Base-by-base conservation (phyloP, 176 grass and related monocot genomes). In the Aegilops bicornis region DNA sequence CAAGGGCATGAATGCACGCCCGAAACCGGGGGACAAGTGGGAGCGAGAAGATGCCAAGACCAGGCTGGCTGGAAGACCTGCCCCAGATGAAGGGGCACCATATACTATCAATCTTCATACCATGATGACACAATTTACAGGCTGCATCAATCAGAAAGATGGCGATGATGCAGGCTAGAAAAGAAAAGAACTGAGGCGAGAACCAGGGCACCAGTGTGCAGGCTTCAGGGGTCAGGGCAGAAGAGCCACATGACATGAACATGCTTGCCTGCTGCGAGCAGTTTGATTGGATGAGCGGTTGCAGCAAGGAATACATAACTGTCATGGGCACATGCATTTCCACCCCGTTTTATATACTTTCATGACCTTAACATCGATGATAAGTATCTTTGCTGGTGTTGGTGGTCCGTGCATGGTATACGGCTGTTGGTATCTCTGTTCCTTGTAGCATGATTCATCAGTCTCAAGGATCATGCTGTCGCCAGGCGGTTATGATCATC, bases 251-350 rank as follows among this genome's bases (percentile, higher is more conserved):
- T 45, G 42, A 10, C 9, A 42, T 42, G 40, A 42, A 42, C 37
- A 50, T 67, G 52, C 27, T 36, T 17, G 16, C 80, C 7, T 45
- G 25, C 65, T 54, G 3, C 79, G 5, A 13, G 19, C 50, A 56
- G 84, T 43, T 8, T 87, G 75, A 48, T 84, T 23, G 43, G 80
- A 37, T 12, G 80, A 36, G 11, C 19, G 67, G 76, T 36, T 30
- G 80, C 85, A 40, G 85, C 80, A 84, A 87, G 78, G 80, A 90
- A 91, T 87, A 8, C 54, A 9, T 58, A 54, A 87, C 80, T 83
- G 80, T 87, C 80, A 56, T 83, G 14, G 24, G 69, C 74, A 87
- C 73, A 79, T 83, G 84, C 84, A 27, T 78, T 37, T 10, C 81
- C 45, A 17, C 60, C 45, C 32, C 20, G 73, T 80, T 74, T 74